Evolutionary conservation across 202 grass and related monocot genomes (phyloP), one percentile per base, ranked within the genome.

Genomic region (Musa balbisiana): DNA sequence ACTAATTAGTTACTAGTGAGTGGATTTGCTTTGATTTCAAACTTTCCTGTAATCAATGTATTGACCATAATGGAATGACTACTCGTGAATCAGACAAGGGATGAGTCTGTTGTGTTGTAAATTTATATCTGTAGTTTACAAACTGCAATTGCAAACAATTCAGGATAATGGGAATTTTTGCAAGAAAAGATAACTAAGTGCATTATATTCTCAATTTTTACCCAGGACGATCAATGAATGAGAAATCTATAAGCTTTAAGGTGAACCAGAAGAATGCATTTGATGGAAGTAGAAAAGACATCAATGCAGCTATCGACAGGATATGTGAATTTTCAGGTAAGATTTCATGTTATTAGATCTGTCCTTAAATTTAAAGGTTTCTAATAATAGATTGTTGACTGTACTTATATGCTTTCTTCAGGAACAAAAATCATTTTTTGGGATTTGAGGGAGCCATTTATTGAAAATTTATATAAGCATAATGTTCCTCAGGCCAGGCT

Each of bases 381-480:
- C 62, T 10, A 13, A 19, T 10, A 43, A 43, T 21, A 58, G 49
- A 50, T 9, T 21, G 50, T 76, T 82, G 63, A 33, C 19, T 9
- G 43, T 65, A 53, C 62, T 21, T 79, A 80, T 24, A 17, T 84
- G 80, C 70, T 75, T 81, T 81, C 75, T 49, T 52, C 82, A 98
- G 94, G 94, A 33, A 86, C 66, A 71, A 98, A 98, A 72, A 88
- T 93, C 66, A 88, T 98, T 86, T 98, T 98, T 85, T 98, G 94
- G 94, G 94, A 98, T 80, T 75, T 98, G 77, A 90, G 90, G 59
- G 88, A 85, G 68, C 84, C 86, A 75, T 98, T 91, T 87, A 93
- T 98, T 78, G 88, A 92, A 25, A 93, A 93, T 73, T 76, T 98
- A 26, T 98, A 98, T 81, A 98, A 84, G 88, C 84, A 88, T 43